Base-by-base conservation (phyloP, 1,284 basidiomycete species). In the Mycena sp. region DNA sequence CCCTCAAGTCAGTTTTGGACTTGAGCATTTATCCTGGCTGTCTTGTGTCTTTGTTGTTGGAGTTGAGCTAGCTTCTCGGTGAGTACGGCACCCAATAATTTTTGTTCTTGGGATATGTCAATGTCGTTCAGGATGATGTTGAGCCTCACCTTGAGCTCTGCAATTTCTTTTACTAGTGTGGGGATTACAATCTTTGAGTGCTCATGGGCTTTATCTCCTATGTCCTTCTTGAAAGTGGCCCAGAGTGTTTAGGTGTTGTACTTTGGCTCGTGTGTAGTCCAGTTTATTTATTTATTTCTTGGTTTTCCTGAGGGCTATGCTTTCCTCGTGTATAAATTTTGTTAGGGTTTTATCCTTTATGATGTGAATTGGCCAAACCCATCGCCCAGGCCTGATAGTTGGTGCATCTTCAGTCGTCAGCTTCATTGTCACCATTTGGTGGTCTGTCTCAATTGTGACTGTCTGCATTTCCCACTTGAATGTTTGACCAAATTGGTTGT, bases 371-470 rank as follows among this genome's bases (percentile, higher is more conserved):
- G 51, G 32, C 35, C 26, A 26, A 26, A 38, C 23, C 51, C 51
- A 53, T 21, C 51, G 30, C 6, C 51, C 51, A 19, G 6, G 32
- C 25, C 51, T 35, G 14, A 41, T 14, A 16, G 51, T 40, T 12
- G 51, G 51, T 25, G 51, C 32, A n/a, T 53, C 23, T 19, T 5
- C 16, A 5, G 30, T 53, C 19, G 51, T 38, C 6, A 38, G 21
- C 40, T 35, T 26, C 23, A 29, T 49, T 37, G 2, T 65, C 43
- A 76, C 72, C 12, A 80, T 35, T 25, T 60, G 37, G 51, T 80
- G 77, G 70, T 81, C 77, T 10, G 72, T 73, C 16, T 59, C 32
- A 1, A 74, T 59, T 0, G 58, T 69, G 19, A 67, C 49, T 2
- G 40, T 46, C 23, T 32, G 14, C 5, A 76, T 75, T 17, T 58